These are phyloP conservation scores for Trypanosomatidae sp. DNA, from an alignment of 208 protist genomes.

Conservation along the genomic window DNA sequence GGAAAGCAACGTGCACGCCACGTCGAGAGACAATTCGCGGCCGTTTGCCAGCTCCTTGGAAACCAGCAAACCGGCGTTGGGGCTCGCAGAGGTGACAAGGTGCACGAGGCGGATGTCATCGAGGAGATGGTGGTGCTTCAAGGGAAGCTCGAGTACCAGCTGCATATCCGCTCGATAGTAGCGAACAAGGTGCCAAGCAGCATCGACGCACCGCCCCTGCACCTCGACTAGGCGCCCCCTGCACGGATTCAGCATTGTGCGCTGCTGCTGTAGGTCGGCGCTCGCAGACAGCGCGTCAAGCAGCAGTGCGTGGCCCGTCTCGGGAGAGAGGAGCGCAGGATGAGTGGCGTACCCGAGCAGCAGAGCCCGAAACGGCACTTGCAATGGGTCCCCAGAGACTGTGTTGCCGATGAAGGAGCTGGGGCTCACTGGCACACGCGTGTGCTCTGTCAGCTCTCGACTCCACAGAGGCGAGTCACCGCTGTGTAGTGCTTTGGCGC, in stretches of 20 bases:
- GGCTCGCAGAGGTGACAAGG: conserved; percentile 1
- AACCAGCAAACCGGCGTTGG: conserved; percentile 17
- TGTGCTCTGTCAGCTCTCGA: conserved; percentile 6
- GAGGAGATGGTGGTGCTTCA: conserved; percentile 9
- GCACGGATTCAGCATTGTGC: conserved; percentile 27
- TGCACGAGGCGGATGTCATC: conserved; percentile 23
- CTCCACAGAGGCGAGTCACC: conserved; percentile 1
- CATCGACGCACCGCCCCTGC: conserved; percentile 24
- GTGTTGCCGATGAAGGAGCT: background rate
- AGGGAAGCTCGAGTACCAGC: conserved; percentile 9
- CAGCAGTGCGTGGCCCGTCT: conserved; percentile 21
- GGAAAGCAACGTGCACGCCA: conserved; percentile 23
- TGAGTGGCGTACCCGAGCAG: conserved; percentile 16
- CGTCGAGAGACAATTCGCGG: conserved; percentile 1
- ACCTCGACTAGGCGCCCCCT: conserved; percentile 24
- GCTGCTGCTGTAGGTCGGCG: conserved; percentile 27
- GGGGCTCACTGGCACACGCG: background rate
- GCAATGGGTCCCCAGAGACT: background rate
- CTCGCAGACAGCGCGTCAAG: conserved; percentile 24
- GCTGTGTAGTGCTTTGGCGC: background rate
- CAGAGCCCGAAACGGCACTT: conserved; percentile 19
- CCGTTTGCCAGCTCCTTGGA: conserved; percentile 5
- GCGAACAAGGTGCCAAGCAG: conserved; percentile 7
- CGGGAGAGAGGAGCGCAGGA: conserved; percentile 14
- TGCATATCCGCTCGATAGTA: conserved; percentile 9